Base-by-base conservation (phyloP, 208 protist genomes). In the Porcisia deanei region DNA sequence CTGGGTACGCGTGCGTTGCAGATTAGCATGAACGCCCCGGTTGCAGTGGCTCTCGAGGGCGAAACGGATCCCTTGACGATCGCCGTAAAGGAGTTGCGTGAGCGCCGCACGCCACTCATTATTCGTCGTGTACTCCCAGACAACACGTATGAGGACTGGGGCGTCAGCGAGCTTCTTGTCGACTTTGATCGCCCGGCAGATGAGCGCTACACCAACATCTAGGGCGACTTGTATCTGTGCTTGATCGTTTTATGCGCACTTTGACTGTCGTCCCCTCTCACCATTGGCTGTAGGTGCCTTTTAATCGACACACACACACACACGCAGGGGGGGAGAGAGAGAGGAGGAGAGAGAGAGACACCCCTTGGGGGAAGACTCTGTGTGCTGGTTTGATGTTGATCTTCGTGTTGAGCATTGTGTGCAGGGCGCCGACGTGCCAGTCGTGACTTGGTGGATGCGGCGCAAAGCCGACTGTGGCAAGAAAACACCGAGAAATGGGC, bases 11-110 rank as follows among this genome's bases (percentile, higher is more conserved):
- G 99, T 30, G 99, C 99, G 30, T 85, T 99, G 75, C 99, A 99
- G 87, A 99, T 99, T 54, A 98, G 93, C 85, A 99, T 99, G 97
- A 99, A 99, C 72, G 99, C 99, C 18, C 99, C 99, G 3, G 94
- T 99, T 16, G 92, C 99, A 74, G 97, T 99, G 20, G 91, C 98
- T 37, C 64, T 99, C 14, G 91, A 99, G 71, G 98, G 98, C 16
- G 97, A 99, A 80, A 99, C 97, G 2, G 99, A 99, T 88, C 99
- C 99, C 14, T 88, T 99, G 22, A 85, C 97, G 55, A 99, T 99
- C 78, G 99, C 99, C 0, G 87, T 96, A 79, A 99, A 99, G 84
- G 99, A 99, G 86, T 89, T 99, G 18, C 87, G 87, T 20, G 87
- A 99, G 78, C 88, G 94, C 8, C 98, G 99, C 74, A 99, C 99